Base-by-base conservation (phyloP, 73 alveolate genomes). In the Stentor coeruleus region DNA sequence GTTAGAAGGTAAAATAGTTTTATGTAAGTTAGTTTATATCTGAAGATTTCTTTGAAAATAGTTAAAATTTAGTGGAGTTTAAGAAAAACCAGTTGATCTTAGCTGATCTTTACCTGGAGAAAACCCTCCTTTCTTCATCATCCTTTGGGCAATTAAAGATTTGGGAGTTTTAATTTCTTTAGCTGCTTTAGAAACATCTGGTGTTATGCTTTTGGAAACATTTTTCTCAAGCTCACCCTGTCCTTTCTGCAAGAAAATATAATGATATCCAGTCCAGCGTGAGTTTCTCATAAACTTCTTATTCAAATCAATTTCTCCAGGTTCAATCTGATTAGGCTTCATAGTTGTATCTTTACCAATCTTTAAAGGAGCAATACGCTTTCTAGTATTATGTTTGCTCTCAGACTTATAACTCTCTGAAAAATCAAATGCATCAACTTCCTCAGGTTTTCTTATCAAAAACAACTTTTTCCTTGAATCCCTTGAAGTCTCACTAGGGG, bases 191-290 rank as follows among this genome's bases (percentile, higher is more conserved):
- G 6, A 11, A 26, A 66, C n/a, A 31, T 66, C 79, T 26, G 79
- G 79, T 28, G 79, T 20, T 0, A 11, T 40, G 2, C 37, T 66
- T 20, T 20, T 1, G 14, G n/a, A 20, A 33, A 31, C 2, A 33
- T 28, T 33, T 66, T 66, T 66, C 20, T 49, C 66, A 49, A 6
- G 20, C 28, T 49, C 66, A 49, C 6, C 6, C 66, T 20, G 28
- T 49, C 28, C 20, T 33, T 31, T 66, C 37, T 66, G 79, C 20
- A 28, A 66, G 33, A 66, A 66, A 20, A 28, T 66, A 33, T 20
- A 20, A 2, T 66, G 79, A 66, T 66, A 66, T 1, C n/a, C 33
- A 1, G 42, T 66, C 79, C 79, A 66, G 26, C 79, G n/a, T 20
- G 79, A 66, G 37, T 66, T 33, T 66, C 79, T 20, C 14, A 15